Conservation (phyloP, 2,329 filamentous ascomycete species). For the Scedosporium boydii region DNA sequence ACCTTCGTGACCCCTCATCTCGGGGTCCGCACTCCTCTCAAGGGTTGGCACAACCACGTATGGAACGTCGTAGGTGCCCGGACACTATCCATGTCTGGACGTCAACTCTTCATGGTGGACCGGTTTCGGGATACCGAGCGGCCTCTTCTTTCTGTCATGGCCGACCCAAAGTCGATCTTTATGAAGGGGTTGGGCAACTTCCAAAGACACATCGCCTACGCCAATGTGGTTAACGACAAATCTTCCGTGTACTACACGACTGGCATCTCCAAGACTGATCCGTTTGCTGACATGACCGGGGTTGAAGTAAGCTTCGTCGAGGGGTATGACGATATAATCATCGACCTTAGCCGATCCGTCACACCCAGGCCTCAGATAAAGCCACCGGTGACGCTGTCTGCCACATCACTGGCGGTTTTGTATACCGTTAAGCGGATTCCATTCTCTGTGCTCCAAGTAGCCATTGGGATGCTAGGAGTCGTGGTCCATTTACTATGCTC, state of each 20-base stretch:
- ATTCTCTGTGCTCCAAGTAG: conserved; percentile 22
- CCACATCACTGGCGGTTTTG: conserved; percentile 18
- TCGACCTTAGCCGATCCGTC: conserved; percentile 59
- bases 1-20: conserved; percentile 84
- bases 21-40: conserved; percentile 61
- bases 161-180: conserved; percentile 79
- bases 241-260: conserved; percentile 80
- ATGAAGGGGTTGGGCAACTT: conserved; percentile 70
- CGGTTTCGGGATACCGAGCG: conserved; percentile 73
- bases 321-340: conserved; percentile 64
- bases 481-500: conserved; percentile 67
- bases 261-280: conserved; percentile 65
- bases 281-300: conserved; percentile 58
- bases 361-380: conserved; percentile 30
- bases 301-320: conserved; percentile 64
- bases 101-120: conserved; percentile 83
- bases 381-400: conserved; percentile 9
- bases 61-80: conserved; percentile 81
- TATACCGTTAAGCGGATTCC: conserved; percentile 45
- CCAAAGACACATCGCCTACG: conserved; percentile 67
- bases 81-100: conserved; percentile 67
- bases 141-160: conserved; percentile 70
- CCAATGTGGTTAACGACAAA: conserved; percentile 80
- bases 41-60: conserved; percentile 54
- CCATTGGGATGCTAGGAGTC: conserved; percentile 39